phyloP scores from a whole-genome alignment of 306 rosid species.

The Argentina anserina region DNA sequence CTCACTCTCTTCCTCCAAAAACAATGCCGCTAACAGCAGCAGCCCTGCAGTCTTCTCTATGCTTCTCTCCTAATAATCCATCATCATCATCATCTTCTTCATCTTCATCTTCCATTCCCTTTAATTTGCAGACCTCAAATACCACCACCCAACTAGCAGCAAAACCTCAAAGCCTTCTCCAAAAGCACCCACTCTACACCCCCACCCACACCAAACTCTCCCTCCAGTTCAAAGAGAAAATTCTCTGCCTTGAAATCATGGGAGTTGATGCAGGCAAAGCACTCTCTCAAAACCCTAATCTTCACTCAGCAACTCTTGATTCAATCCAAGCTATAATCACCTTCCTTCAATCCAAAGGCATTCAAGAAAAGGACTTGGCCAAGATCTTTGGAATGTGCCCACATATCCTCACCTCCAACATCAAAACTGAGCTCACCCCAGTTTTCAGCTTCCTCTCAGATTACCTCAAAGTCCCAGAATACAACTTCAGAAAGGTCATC shows the following conservation, averaged over 20 bases:
- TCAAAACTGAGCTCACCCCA: constrained; percentile 66
- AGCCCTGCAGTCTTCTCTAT: constrained; percentile 52
- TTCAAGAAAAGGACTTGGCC: constrained; percentile 58
- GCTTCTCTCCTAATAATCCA: constrained; percentile 46
- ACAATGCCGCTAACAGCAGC: constrained; percentile 42
- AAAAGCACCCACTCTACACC: constrained; percentile 62
- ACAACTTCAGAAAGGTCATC: constrained; percentile 52
- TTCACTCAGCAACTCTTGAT: constrained; percentile 48
- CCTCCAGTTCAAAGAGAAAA: constrained; percentile 76
- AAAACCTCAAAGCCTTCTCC: constrained; percentile 62
- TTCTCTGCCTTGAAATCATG: constrained; percentile 86
- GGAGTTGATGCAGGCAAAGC: constrained; percentile 88
- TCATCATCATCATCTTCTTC: constrained; percentile 32
- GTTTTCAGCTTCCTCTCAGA: constrained; percentile 60
- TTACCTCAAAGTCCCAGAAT: constrained; percentile 63
- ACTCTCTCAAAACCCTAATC: constrained; percentile 65
- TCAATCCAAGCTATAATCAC: constrained; percentile 60
- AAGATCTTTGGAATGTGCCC: constrained; percentile 93
- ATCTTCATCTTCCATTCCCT: constrained; percentile 8
- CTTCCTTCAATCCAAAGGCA: constrained; percentile 74
- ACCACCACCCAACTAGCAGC: constrained; percentile 33
- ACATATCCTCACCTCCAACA: constrained; percentile 57
- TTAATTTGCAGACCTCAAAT: constrained; percentile 18
- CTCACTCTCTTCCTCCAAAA: not conserved
- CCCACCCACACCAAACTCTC: constrained; percentile 55